phyloP scores from a whole-genome alignment of 176 grass and related monocot species.

The Oryza officinalis region DNA sequence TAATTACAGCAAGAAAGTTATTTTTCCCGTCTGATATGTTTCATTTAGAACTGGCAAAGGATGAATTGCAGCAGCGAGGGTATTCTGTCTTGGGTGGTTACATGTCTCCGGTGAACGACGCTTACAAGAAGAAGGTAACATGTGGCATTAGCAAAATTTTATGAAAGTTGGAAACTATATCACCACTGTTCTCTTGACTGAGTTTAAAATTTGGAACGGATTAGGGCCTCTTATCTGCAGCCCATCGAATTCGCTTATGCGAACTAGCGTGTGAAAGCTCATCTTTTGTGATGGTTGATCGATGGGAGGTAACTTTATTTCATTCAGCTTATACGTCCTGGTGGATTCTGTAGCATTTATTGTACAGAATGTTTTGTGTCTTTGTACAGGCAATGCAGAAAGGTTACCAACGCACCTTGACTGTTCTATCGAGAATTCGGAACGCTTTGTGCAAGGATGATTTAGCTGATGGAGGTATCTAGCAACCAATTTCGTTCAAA shows the following conservation, averaged over 20 bases:
- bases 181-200: not conserved
- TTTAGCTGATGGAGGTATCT: conserved; percentile 55
- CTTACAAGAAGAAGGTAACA: conserved; percentile 83
- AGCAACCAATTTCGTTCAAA: not conserved
- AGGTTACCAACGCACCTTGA: conserved; percentile 71
- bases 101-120: conserved; percentile 91
- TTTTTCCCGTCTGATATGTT: not conserved
- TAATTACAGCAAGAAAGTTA: not conserved
- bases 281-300: conserved; percentile 84
- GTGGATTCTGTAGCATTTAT: not conserved
- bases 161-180: not conserved
- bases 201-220: conserved; percentile 13
- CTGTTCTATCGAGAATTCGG: conserved; percentile 56
- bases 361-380: not conserved
- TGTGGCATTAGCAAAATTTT: not conserved
- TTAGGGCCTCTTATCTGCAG: conserved; percentile 64
- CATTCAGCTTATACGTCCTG: not conserved
- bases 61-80: conserved; percentile 63
- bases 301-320: conserved; percentile 76
- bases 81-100: conserved; percentile 67
- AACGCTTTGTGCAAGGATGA: conserved; percentile 48
- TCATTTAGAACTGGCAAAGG: conserved; percentile 72
- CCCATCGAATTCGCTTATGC: conserved; percentile 61
- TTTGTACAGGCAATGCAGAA: conserved; percentile 65
- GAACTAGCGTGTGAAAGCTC: conserved; percentile 70